Evolutionary conservation across 2,329 filamentous ascomycete species (phyloP), one percentile per base, ranked within the genome.

Genomic region (Balansia obtecta): DNA sequence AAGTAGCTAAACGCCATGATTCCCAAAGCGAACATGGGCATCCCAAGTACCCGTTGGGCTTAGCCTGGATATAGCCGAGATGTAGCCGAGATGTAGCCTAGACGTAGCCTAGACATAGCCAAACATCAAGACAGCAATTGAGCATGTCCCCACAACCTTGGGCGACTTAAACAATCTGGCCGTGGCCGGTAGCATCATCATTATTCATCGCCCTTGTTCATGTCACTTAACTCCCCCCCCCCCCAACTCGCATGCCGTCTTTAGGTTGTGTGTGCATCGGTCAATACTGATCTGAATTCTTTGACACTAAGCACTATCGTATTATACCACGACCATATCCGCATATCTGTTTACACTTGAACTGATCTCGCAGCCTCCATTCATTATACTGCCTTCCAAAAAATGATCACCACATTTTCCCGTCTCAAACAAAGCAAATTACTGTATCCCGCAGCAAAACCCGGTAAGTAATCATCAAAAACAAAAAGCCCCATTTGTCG

Each of bases 381-480:
- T 51, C 44, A 63, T 62, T 62, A 64, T 57, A 57, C 60, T 60
- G 45, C 58, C 62, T 57, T 55, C 61, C 62, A 64, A 65, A 65
- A 57, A 65, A 64, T 54, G 53, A 54, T 37, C 54, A 53, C 61
- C 55, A 65, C 61, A 57, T 49, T 37, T 50, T 37, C 11, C 11
- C 57, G 46, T 58, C 59, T 60, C 55, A 63, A 60, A 58, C 51
- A 56, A 60, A 60, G 60, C 60, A 62, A 62, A 62, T 60, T 45
- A 51, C 54, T 50, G 15, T 40, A 22, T 32, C 58, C 57, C 57
- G 58, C 54, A 61, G 58, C 58, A 63, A 56, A 53, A 57, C 53
- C 45, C 56, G 55, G 60, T 51, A 60, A 55, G 52, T 46, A 53
- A 49, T 49, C 54, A 52, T 52, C 54, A 27, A 27, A 27, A 52